Base-by-base conservation (phyloP, 2,329 filamentous ascomycete genomes). In the Hirsutella thompsonii region DNA sequence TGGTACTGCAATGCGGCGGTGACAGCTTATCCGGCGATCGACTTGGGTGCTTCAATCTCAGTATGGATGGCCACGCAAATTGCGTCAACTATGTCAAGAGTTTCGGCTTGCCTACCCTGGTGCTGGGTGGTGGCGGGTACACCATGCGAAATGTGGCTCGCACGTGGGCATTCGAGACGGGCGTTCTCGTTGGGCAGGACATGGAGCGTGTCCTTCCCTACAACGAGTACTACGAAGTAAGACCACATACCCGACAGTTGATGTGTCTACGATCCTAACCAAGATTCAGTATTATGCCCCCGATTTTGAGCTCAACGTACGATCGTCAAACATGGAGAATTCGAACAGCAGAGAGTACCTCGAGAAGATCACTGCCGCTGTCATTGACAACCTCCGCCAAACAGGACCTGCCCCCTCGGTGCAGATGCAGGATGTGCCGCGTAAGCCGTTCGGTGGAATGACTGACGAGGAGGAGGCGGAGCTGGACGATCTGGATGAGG, bases 131-230 rank as follows among this genome's bases (percentile, higher is more conserved):
- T 14, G 92, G 92, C 47, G 92, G 92, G 37, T 98, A 98, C 64
- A 98, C 92, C 1, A 93, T 94, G 62, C 82, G 92, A 47, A 98
- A 98, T 50, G 92, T 98, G 10, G 90, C 92, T 16, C 83, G 92
- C 38, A 92, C 90, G 5, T 98, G 92, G 92, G 89, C 89, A 6
- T 94, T 90, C 58, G 92, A 98, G 64, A 98, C 92, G 1, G 90
- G 90, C 49, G 74, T 88, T 44, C 72, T 96, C 8, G 85, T 95
- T 18, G 85, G 85, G 21, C 78, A 89, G 45, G 74, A 85, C 23
- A 85, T 96, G 73, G 73, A 78, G 10, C 73, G 82, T 5, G 80
- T 84, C n/a, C 70, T 96, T 33, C 90, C 90, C 1, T 96, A 88
- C 61, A 96, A 94, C 48, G 90, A 96, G 66, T 96, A 96, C 61